Conservation (phyloP, 2,329 filamentous ascomycete species). For the Zasmidium cellare region DNA sequence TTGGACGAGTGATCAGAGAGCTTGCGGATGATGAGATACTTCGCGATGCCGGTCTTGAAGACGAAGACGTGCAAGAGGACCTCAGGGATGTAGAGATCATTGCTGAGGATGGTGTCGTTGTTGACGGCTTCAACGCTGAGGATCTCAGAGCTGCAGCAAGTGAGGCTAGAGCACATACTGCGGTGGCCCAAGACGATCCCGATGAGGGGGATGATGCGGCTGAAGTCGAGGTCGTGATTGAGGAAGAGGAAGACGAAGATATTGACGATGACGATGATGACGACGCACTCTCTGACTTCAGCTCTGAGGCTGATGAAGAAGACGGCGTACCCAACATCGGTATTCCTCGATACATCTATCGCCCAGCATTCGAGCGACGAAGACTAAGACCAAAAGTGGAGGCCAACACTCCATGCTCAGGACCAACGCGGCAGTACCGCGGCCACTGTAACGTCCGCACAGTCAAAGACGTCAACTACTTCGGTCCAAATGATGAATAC, state of each 20-base stretch:
- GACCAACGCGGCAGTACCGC: conserved; percentile 58
- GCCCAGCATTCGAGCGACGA: conserved; percentile 51
- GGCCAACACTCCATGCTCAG: conserved; percentile 53
- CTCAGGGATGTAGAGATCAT: conserved; percentile 23
- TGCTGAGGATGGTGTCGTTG: conserved; percentile 10
- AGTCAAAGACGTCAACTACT: conserved; percentile 70
- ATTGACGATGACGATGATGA: conserved; percentile 30
- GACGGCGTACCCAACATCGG: conserved; percentile 35
- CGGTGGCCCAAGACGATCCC: neutral
- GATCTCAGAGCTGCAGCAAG: conserved; percentile 16
- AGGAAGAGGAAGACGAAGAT: conserved; percentile 27
- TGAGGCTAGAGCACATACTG: neutral
- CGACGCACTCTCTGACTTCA: conserved; percentile 24
- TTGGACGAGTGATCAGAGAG: conserved; percentile 42
- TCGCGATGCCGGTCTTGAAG: conserved; percentile 12
- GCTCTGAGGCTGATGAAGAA: conserved; percentile 39
- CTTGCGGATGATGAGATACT: conserved; percentile 19
- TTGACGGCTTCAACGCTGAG: conserved; percentile 21
- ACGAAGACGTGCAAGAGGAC: conserved; percentile 14
- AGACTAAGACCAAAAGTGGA: conserved; percentile 54
- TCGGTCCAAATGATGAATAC: conserved; percentile 66
- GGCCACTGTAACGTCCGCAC: conserved; percentile 69
- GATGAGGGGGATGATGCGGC: neutral
- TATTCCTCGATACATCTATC: conserved; percentile 43
- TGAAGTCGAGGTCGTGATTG: conserved; percentile 11